These are phyloP conservation scores for Phytophthora palmivora DNA, from an alignment of 352 stramenopile species.

Conservation along the genomic window DNA sequence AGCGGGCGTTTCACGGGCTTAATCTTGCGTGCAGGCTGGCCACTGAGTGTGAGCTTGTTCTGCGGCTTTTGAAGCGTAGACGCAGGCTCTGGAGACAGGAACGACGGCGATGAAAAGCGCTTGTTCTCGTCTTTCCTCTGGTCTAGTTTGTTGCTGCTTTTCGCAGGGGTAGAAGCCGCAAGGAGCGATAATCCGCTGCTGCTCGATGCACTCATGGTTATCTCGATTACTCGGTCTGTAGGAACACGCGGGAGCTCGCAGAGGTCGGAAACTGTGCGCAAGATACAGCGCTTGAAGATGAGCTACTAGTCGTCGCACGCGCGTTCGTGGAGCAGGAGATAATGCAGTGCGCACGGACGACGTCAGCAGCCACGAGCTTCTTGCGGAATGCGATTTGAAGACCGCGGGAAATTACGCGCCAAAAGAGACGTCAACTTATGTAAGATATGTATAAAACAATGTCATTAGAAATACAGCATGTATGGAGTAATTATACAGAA, in stretches of 20 bases:
- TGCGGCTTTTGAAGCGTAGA: slow-evolving; percentile 33
- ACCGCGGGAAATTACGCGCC: slow-evolving; percentile 21
- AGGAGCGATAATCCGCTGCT: slow-evolving; percentile 4
- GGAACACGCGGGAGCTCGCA: neutral
- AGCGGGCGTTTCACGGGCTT: slow-evolving; percentile 48
- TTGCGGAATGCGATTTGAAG: slow-evolving; percentile 14
- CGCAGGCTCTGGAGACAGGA: slow-evolving; percentile 49
- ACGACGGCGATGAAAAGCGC: slow-evolving; percentile 42
- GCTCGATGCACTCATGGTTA: slow-evolving; percentile 24
- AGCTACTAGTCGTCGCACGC: neutral
- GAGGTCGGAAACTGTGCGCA: neutral
- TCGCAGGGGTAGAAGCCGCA: slow-evolving; percentile 18
- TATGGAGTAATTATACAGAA: no score
- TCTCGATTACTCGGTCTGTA: slow-evolving; percentile 12
- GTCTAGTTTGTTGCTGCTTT: neutral
- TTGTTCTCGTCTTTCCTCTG: neutral
- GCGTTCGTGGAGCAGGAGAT: neutral
- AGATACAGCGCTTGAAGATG: neutral
- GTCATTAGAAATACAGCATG: no score
- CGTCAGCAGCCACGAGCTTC: neutral
- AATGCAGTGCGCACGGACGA: neutral
- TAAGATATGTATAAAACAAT: no score
- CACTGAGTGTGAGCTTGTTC: slow-evolving; percentile 48
- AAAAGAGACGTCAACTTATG: slow-evolving; percentile 3
- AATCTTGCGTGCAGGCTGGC: slow-evolving; percentile 40